Percentiles rank a stretch among this genome's conserved stretches.
Conservation (phyloP, 2,329 filamentous ascomycete genomes). For the Diaporthe vaccinii region DNA sequence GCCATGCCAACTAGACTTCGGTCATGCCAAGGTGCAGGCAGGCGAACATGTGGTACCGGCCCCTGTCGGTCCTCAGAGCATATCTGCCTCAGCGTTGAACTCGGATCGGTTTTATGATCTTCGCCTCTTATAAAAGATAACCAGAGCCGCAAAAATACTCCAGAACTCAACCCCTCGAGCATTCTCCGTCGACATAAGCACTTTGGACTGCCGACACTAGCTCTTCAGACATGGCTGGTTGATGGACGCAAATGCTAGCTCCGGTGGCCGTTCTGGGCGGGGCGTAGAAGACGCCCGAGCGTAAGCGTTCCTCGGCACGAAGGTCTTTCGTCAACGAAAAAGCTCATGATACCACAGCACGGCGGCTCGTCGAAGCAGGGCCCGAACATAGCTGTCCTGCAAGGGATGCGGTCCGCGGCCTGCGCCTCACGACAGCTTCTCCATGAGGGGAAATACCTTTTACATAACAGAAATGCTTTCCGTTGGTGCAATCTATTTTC, state of each 20-base stretch:
- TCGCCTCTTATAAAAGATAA: neutral
- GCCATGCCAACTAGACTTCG: neutral
- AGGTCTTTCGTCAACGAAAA: constrained; percentile 2
- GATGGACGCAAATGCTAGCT: constrained; percentile 1
- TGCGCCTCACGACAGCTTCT: constrained; percentile 4
- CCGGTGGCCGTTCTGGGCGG: neutral
- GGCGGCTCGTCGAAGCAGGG: constrained; percentile 19
- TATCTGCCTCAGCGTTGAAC: neutral
- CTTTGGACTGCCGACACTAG: neutral
- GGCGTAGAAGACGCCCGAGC: neutral
- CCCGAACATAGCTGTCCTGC: neutral
- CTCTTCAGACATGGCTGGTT: neutral
- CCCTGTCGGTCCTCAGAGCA: neutral
- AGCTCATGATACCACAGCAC: constrained; percentile 21
- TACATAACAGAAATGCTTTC: constrained; percentile 20
- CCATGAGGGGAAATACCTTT: neutral
- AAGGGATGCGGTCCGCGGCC: constrained; percentile 14
- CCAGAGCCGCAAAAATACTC: neutral
- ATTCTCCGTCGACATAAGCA: neutral
- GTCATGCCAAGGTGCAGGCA: constrained; percentile 17
- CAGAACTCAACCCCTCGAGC: too few species aligned
- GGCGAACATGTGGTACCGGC: constrained; percentile 7
- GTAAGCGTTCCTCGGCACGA: constrained; percentile 19
- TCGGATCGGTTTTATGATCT: neutral
- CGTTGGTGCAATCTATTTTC: constrained; percentile 15